A percentile compares a stretch with the other conserved stretches of the same genome.
These are phyloP conservation scores for Euphorbia pulcherrima DNA, from an alignment of 345 rosid genomes.

Conservation along the genomic window DNA sequence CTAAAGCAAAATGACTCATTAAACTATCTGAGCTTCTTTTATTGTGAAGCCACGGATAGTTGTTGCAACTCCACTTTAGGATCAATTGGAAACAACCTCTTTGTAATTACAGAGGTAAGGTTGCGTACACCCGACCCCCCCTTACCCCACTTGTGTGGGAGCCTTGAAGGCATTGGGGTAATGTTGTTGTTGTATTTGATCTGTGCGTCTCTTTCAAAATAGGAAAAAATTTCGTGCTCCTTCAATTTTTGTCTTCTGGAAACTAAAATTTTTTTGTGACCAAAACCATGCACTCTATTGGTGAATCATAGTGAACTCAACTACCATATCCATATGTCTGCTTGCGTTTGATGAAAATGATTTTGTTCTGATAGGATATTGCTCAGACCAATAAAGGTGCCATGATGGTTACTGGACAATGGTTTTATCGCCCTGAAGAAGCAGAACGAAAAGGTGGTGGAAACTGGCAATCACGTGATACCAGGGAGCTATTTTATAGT, in stretches of 20 bases:
- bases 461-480: constrained; percentile 80
- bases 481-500: constrained; percentile 87
- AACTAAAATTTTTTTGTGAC: not conserved
- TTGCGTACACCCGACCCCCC: too few relatives aligned
- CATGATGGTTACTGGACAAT: constrained; percentile 87
- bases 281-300: not conserved
- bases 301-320: not conserved
- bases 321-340: not conserved
- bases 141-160: too few relatives aligned
- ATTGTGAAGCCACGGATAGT: too few relatives aligned
- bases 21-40: too few relatives aligned
- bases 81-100: too few relatives aligned
- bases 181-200: not conserved
- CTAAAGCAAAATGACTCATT: too few relatives aligned
- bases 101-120: too few relatives aligned
- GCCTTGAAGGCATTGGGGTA: too few relatives aligned
- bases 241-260: not conserved
- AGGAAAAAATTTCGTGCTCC: not conserved
- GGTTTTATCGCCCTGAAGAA: constrained; percentile 99
- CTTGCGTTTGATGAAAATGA: constrained; percentile 7
- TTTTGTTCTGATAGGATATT: constrained; percentile 55
- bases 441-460: constrained; percentile 94
- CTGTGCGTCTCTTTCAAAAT: too few relatives aligned
- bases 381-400: constrained; percentile 52
- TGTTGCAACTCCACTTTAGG: too few relatives aligned